Conservation (phyloP, 352 stramenopile species). For the Elongisporangium undulatum region DNA sequence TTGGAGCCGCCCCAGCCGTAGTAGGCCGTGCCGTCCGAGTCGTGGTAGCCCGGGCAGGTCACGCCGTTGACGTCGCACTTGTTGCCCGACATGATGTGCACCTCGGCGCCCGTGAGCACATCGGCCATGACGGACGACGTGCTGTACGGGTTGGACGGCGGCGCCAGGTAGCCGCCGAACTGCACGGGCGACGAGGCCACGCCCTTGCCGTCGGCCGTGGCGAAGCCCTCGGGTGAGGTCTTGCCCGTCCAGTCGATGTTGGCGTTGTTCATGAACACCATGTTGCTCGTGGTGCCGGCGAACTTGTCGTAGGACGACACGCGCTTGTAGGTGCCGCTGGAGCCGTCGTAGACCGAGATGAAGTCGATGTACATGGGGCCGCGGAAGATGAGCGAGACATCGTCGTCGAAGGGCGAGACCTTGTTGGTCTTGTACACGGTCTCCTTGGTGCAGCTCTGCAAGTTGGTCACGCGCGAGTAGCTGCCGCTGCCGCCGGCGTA, state of each 20-base stretch:
- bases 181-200: conserved; percentile 25
- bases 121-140: conserved; percentile 38
- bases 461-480: conserved; percentile 73
- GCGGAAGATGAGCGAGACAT: conserved; percentile 63
- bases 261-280: conserved; percentile 84
- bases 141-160: conserved; percentile 35
- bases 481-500: conserved; percentile 45
- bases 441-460: conserved; percentile 45
- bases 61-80: conserved; percentile 41
- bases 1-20: conserved; percentile 64
- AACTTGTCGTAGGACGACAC: conserved; percentile 62
- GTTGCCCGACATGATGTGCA: conserved; percentile 70
- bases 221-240: conserved; percentile 56
- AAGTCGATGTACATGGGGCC: conserved; percentile 64
- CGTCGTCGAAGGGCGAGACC: conserved; percentile 59
- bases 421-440: conserved; percentile 30
- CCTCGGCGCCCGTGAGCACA: conserved; percentile 61
- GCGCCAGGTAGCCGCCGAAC: conserved; percentile 50
- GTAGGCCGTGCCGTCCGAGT: conserved; percentile 61
- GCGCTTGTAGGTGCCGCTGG: conserved; percentile 38
- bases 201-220: conserved; percentile 41
- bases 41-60: conserved; percentile 61
- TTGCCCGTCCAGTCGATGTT: conserved; percentile 68
- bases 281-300: conserved; percentile 41
- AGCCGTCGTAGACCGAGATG: conserved; percentile 68